These are phyloP conservation scores for Sisymbrium altissimum DNA, from an alignment of 345 rosid genomes.

Conservation along the genomic window DNA sequence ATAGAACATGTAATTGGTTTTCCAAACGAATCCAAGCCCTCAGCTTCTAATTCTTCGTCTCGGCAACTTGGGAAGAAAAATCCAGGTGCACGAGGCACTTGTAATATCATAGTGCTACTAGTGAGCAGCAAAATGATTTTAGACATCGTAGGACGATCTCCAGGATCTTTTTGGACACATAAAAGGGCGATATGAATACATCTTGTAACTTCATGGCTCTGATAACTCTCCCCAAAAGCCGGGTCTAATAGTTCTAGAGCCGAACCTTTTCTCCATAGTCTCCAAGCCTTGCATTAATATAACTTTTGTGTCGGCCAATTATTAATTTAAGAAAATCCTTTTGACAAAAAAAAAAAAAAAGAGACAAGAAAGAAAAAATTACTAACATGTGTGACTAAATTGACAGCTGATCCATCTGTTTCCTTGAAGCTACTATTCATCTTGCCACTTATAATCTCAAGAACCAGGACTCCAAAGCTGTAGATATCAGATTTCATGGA, in stretches of 20 bases:
- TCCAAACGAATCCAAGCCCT: not conserved
- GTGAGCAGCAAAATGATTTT: slow-evolving; percentile 8
- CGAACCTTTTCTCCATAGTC: slow-evolving; percentile 16
- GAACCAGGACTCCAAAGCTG: slow-evolving; percentile 22
- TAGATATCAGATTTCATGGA: slow-evolving; percentile 36
- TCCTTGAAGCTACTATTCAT: slow-evolving; percentile 15
- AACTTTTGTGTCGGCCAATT: no score
- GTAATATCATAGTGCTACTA: slow-evolving; percentile 2
- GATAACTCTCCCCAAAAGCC: not conserved
- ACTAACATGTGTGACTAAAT: slow-evolving; percentile 32
- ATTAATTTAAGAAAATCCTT: no score
- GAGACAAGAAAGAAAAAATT: no score
- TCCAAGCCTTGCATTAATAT: slow-evolving; percentile 21
- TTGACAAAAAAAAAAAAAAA: no score
- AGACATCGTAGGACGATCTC: slow-evolving; percentile 23
- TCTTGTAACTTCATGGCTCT: slow-evolving; percentile 16
- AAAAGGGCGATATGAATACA: slow-evolving; percentile 28
- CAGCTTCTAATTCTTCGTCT: not conserved
- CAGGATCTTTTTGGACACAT: slow-evolving; percentile 28
- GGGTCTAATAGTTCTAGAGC: not conserved
- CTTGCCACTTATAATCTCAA: slow-evolving; percentile 35
- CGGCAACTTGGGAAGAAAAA: slow-evolving; percentile 3
- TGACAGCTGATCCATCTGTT: slow-evolving; percentile 1
- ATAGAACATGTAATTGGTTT: not conserved
- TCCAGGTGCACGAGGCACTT: slow-evolving; percentile 8